Conservation (phyloP, 331 rosid species). For the Stylosanthes scabra region DNA sequence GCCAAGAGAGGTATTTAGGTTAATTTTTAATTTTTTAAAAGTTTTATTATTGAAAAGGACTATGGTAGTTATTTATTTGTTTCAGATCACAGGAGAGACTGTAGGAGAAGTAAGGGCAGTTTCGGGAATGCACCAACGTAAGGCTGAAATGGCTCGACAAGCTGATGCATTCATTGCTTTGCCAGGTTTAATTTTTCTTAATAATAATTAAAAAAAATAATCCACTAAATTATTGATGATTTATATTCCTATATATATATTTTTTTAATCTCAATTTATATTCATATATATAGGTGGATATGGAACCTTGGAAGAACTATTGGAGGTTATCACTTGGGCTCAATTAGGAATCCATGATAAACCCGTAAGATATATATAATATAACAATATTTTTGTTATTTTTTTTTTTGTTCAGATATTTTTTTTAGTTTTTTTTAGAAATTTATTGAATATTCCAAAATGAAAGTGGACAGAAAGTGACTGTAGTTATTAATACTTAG, state of each 20-base stretch:
- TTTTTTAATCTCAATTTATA: no score
- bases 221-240: neutral
- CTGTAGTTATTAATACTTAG: neutral
- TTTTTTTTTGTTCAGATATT: neutral
- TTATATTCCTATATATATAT: neutral
- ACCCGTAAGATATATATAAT: constrained; percentile 51
- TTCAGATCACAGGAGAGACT: constrained; percentile 67
- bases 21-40: neutral
- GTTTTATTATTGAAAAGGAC: neutral
- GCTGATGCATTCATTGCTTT: constrained; percentile 81
- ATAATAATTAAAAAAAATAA: neutral
- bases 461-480: neutral
- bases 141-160: constrained; percentile 78
- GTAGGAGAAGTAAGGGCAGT: constrained; percentile 74
- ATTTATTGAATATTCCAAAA: neutral
- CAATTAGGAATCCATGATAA: constrained; percentile 81
- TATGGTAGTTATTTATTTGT: neutral
- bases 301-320: constrained; percentile 74
- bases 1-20: constrained; percentile 50
- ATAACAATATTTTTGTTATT: no score
- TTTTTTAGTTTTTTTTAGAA: neutral
- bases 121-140: constrained; percentile 81
- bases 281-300: constrained; percentile 59
- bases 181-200: constrained; percentile 53
- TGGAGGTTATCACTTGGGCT: constrained; percentile 87